Percentiles rank a stretch among this genome's conserved stretches.
Evolutionary conservation across 73 alveolate species (phyloP).

Genomic region (Paramecium biaurelia): DNA sequence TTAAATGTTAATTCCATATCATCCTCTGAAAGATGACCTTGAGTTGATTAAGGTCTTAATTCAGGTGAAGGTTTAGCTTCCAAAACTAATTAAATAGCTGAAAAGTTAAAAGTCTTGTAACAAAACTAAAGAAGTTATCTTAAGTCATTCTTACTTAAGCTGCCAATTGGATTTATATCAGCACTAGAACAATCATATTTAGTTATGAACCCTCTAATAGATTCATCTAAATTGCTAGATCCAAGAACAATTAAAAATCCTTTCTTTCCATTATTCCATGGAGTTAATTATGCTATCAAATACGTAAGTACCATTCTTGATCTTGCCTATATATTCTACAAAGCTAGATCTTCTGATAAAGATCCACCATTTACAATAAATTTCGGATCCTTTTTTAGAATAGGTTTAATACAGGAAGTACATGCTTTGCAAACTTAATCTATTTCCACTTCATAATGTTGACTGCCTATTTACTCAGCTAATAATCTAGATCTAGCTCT

Average conservation of each 20-base stretch:
- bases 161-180: constrained; percentile 94
- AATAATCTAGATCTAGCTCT: constrained; percentile 71
- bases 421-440: constrained; percentile 67
- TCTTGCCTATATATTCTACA: constrained; percentile 84
- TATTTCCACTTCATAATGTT: constrained; percentile 74
- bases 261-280: constrained; percentile 78
- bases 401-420: constrained; percentile 25
- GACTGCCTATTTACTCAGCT: constrained; percentile 85
- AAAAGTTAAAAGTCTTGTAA: background rate
- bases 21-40: constrained; percentile 66
- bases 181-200: constrained; percentile 95
- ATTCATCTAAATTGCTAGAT: constrained; percentile 91
- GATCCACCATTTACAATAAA: constrained; percentile 72
- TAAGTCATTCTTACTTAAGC: constrained; percentile 79
- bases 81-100: constrained; percentile 48
- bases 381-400: constrained; percentile 70
- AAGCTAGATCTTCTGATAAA: constrained; percentile 80
- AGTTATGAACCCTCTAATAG: constrained; percentile 91
- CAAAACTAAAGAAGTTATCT: constrained; percentile 60
- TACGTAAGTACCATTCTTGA: constrained; percentile 90
- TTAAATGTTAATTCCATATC: constrained; percentile 94
- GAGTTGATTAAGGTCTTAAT: constrained; percentile 4
- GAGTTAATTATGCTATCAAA: constrained; percentile 86
- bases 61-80: constrained; percentile 55
- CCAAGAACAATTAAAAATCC: constrained; percentile 81